These are phyloP conservation scores for Calvatia gigantea DNA, from an alignment of 768 basidiomycete species.

Conservation along the genomic window DNA sequence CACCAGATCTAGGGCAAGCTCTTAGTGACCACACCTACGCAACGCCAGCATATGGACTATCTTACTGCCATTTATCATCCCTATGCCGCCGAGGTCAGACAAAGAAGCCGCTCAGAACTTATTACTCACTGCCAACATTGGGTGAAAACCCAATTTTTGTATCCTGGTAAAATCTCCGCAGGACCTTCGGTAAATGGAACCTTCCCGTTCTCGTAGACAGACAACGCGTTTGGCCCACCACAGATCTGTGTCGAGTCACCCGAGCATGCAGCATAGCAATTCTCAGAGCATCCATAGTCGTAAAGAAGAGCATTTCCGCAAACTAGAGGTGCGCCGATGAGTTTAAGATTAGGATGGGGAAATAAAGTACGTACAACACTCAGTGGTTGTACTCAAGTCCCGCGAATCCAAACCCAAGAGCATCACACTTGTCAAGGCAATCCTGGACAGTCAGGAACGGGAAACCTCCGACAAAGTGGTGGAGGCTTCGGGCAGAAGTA, in stretches of 20 bases:
- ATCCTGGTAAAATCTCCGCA: constrained; percentile 5
- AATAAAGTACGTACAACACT: constrained; percentile 19
- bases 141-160: constrained; percentile 15
- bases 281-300: constrained; percentile 9
- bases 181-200: constrained; percentile 18
- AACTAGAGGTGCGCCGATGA: constrained; percentile 4
- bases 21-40: background rate
- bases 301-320: constrained; percentile 21
- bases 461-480: constrained; percentile 13
- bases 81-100: background rate
- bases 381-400: constrained; percentile 19
- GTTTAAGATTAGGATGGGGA: background rate
- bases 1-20: background rate
- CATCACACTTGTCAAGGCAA: constrained; percentile 18
- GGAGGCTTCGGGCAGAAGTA: constrained; percentile 12
- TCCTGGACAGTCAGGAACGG: constrained; percentile 16
- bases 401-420: constrained; percentile 15
- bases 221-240: constrained; percentile 18
- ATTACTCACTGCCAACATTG: constrained; percentile 16
- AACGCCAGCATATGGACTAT: background rate
- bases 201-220: constrained; percentile 18
- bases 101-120: background rate
- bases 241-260: constrained; percentile 18
- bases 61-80: constrained; percentile 14
- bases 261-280: constrained; percentile 16